Base-by-base conservation (phyloP, 192 early-diverging fungal species). In the Backusella psychrophila region DNA sequence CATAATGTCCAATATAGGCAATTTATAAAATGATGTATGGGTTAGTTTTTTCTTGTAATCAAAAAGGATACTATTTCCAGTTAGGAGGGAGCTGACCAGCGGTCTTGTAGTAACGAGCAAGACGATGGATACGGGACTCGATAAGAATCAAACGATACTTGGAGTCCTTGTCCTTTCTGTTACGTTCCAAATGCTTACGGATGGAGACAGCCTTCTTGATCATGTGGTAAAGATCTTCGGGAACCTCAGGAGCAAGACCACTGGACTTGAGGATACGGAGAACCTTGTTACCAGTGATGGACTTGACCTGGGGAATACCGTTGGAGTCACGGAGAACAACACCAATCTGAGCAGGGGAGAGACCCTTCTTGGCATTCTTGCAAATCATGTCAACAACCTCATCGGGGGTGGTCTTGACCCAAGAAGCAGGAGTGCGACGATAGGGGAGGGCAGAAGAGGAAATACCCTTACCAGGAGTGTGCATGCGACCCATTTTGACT, bases 141-240 rank as follows among this genome's bases (percentile, higher is more conserved):
- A 96, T 93, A 44, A 82, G 75, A 94, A 97, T 97, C 78, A 97
- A 89, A 84, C 98, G 94, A 93, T 97, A 99, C 94, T 99, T 99
- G 86, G 95, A 90, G 82, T 98, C 98, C 78, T 87, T 88, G 87
- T 99, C 98, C 92, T 99, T 99, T 90, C 97, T 94, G 94, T 96
- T 94, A 80, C 93, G 94, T 91, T 99, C 98, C 78, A 99, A 84
- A 86, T 99, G 98, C 93, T 98, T 98, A 89, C 94, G 96, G 89
- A 99, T 93, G 77, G 95, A 90, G 80, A 99, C 96, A 78, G 98
- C 97, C 94, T 98, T 98, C 94, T 98, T 99, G 90, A 98, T 98
- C 79, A 99, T 87, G 88, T 96, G 95, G 93, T 98, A 98, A 71
- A 99, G 91, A 89, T 99, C 97, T 90, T 99, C 98, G 79, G 97